A percentile compares a stretch with the other conserved stretches of the same genome.
Evolutionary conservation across 2,329 filamentous ascomycete species (phyloP).

Genomic region (Seiridium unicorne): DNA sequence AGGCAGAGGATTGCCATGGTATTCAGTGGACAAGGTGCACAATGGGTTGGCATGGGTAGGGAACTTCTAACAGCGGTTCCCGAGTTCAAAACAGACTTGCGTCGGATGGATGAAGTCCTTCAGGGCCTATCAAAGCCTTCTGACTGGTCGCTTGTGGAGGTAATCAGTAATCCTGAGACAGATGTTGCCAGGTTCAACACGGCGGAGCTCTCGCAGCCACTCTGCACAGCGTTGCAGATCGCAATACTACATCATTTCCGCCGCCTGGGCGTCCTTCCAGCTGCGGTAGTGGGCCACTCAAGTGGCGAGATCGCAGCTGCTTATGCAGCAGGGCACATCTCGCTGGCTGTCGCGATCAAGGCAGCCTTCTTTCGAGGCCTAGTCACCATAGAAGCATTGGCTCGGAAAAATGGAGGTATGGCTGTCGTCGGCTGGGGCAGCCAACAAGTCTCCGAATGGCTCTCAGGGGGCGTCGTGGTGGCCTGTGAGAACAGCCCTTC

Average conservation of each 20-base stretch:
- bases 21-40: slow-evolving; percentile 40
- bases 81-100: slow-evolving; percentile 30
- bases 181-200: not conserved
- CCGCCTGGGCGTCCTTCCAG: not conserved
- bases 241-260: not conserved
- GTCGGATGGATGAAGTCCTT: slow-evolving; percentile 32
- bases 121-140: not conserved
- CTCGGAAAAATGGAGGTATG: slow-evolving; percentile 13
- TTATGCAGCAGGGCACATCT: not conserved
- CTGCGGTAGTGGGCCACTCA: not conserved
- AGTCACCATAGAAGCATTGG: slow-evolving; percentile 27
- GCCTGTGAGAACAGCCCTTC: slow-evolving; percentile 5
- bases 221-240: not conserved
- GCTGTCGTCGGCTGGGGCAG: not conserved
- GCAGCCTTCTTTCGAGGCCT: not conserved
- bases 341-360: not conserved
- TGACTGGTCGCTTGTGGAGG: not conserved
- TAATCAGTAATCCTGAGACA: not conserved
- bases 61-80: slow-evolving; percentile 37
- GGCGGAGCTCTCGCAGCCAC: not conserved
- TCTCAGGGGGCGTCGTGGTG: not conserved
- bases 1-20: slow-evolving; percentile 15
- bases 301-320: slow-evolving; percentile 4
- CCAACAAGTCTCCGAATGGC: not conserved
- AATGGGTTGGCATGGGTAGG: slow-evolving; percentile 40